Conservation (phyloP, 2,329 filamentous ascomycete genomes). For the Myotisia sp. region DNA sequence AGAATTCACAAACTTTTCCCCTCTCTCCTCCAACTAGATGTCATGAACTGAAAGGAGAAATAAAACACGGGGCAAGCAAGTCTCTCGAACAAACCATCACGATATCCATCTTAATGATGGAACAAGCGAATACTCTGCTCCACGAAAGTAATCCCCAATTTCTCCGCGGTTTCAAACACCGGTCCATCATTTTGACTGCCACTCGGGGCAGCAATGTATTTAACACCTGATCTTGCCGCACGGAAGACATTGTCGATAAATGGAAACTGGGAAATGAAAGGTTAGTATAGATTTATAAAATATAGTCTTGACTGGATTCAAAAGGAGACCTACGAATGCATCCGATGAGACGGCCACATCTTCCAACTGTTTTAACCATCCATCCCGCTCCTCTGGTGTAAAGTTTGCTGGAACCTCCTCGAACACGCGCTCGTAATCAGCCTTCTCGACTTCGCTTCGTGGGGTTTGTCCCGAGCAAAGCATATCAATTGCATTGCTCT, state of each 20-base stretch:
- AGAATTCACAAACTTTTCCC: no score
- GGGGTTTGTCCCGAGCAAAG: constrained; percentile 84
- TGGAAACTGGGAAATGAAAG: constrained; percentile 54
- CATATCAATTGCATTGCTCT: constrained; percentile 95
- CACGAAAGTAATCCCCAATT: constrained; percentile 82
- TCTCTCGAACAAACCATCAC: no score
- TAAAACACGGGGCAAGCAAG: no score
- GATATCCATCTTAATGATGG: constrained; percentile 80
- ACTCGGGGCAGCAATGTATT: constrained; percentile 87
- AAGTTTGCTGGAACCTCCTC: constrained; percentile 77
- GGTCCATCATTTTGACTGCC: constrained; percentile 47
- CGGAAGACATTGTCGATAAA: constrained; percentile 98
- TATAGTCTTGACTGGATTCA: not conserved
- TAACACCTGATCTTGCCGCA: constrained; percentile 72
- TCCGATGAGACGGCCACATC: constrained; percentile 78
- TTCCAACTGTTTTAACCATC: constrained; percentile 66
- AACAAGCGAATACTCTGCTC: constrained; percentile 90
- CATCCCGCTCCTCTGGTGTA: constrained; percentile 66
- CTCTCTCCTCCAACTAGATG: no score
- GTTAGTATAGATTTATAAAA: not conserved
- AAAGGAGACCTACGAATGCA: constrained; percentile 60
- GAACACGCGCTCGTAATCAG: constrained; percentile 77
- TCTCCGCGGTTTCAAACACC: constrained; percentile 68
- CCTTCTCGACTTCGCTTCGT: constrained; percentile 66
- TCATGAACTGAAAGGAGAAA: not conserved